A percentile compares a stretch with the other conserved stretches of the same genome.
Conservation (phyloP, 192 early-diverging fungal genomes). For the Pilaira anomala region DNA sequence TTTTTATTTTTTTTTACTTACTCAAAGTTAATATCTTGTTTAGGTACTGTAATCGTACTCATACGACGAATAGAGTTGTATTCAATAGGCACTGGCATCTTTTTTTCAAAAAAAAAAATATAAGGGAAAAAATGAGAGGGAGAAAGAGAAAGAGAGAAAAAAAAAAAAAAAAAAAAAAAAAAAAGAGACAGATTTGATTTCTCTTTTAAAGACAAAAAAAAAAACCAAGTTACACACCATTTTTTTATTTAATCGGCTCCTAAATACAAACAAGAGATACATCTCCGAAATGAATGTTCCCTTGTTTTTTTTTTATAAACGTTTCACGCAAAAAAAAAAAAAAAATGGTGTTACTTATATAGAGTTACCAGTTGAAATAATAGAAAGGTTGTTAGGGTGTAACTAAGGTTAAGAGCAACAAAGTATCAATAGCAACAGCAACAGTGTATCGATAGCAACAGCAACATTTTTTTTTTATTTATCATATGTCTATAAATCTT, state of each 20-base stretch:
- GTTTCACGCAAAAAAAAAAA: no score
- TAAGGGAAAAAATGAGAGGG: constrained; percentile 9
- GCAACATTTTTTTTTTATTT: no score
- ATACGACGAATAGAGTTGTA: constrained; percentile 25
- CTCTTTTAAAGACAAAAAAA: background rate
- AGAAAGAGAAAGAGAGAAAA: constrained; percentile 18
- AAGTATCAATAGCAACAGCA: no score
- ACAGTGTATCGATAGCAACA: no score
- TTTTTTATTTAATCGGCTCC: no score
- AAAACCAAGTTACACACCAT: no score
- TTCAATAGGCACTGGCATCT: constrained; percentile 39
- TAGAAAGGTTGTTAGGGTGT: no score
- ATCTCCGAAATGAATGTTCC: constrained; percentile 8
- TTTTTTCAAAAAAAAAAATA: constrained; percentile 4
- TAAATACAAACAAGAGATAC: background rate
- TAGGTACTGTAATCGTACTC: constrained; percentile 32
- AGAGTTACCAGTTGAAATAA: no score
- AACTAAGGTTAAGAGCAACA: no score
- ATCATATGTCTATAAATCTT: no score
- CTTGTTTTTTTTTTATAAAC: background rate
- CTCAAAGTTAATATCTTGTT: constrained; percentile 39
- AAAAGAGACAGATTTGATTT: background rate
- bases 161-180: background rate
- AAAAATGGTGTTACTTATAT: no score
- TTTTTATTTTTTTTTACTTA: constrained; percentile 20